Percentiles rank a stretch among this genome's conserved stretches.
Evolutionary conservation across 768 basidiomycete species (phyloP).

Genomic region (Leccinum ochraceum): DNA sequence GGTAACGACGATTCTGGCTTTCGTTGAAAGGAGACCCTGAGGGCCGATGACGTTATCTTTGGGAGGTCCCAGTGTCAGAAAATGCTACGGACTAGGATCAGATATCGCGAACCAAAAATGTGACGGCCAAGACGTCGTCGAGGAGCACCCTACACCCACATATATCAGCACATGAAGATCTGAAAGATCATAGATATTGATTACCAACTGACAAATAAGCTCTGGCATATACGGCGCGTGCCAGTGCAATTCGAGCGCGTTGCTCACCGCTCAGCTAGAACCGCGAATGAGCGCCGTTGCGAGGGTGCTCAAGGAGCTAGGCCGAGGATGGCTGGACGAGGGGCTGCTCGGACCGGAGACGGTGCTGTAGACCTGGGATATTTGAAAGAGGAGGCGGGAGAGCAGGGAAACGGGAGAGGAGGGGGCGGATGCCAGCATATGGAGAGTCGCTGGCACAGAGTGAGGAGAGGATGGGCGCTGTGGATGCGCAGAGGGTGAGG

Average conservation of each 20-base stretch:
- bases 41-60: conserved; percentile 86
- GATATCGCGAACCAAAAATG: conserved; percentile 58
- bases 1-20: conserved; percentile 84
- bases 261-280: conserved; percentile 78
- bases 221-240: conserved; percentile 87
- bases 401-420: too few species aligned
- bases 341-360: too few species aligned
- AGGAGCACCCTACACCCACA: conserved; percentile 57
- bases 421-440: too few species aligned
- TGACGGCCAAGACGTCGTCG: conserved; percentile 90
- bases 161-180: neutral
- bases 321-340: too few species aligned
- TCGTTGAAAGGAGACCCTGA: conserved; percentile 74
- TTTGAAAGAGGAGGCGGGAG: too few species aligned
- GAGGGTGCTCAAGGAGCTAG: too few species aligned
- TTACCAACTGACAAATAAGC: conserved; percentile 70
- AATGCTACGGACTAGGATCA: neutral
- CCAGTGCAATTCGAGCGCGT: conserved; percentile 79
- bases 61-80: conserved; percentile 6
- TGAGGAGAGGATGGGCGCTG: too few species aligned
- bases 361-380: too few species aligned
- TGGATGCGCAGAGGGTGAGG: too few species aligned
- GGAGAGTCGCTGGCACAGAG: too few species aligned
- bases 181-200: accelerated
- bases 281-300: neutral